Evolutionary conservation across 2,329 filamentous ascomycete species (phyloP), one percentile per base, ranked within the genome.

Genomic region (Ambrosiella beaveri): DNA sequence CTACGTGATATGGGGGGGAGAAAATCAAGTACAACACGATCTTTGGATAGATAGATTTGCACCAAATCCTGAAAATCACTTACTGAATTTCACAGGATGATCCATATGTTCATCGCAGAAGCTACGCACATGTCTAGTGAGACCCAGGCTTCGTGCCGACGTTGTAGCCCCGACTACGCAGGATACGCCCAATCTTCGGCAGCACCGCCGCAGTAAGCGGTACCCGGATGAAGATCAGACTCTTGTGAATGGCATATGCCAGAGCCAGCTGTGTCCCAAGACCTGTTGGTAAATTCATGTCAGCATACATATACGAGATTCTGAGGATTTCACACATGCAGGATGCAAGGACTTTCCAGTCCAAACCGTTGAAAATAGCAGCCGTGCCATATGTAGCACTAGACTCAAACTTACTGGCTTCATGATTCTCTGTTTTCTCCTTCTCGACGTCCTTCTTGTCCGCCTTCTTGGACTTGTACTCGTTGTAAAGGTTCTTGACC

Each of bases 181-280:
- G 74, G 11, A 82, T 80, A 71, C 88, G 94, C 65, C 96, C 93
- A n/a, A 97, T 84, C 71, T 94, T 96, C 1, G 93, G 93, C 7
- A 88, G 89, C 39, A 97, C 77, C 2, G 89, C 91, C 11, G 88
- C 89, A 1, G 93, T 93, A 62, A 97, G 72, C 7, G 93, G 93
- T 8, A 98, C 88, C n/a, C 93, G 81, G 63, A 97, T 70, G 70
- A 98, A 95, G 66, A 98, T 96, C 70, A 97, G 88, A 64, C 86
- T 94, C 73, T 98, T 98, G 76, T 98, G 93, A 60, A 98, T 88
- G 36, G 91, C 91, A 67, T 98, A 98, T 11, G 93, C 93, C 54
- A 98, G 78, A 13, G 88, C 89, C 37, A 98, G 74, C 68, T 96
- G 89, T 7, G 93, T 97, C 56, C 76, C 80, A 39, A 84, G 69